Evolutionary conservation across 352 stramenopile species (phyloP).

Genomic region (Saprolegnia diclina): DNA sequence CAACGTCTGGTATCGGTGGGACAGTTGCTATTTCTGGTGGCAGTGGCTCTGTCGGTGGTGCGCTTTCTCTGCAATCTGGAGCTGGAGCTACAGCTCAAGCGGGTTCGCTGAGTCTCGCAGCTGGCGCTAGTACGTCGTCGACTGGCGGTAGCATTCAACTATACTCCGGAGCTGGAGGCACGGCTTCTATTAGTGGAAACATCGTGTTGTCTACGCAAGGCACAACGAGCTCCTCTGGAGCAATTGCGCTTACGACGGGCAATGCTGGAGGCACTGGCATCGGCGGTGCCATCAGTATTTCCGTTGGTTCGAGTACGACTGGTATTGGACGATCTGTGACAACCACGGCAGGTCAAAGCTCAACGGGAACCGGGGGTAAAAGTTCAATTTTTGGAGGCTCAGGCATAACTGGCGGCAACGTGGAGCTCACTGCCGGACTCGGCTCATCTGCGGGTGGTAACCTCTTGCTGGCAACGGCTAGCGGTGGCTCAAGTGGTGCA

Average conservation of each 20-base stretch:
- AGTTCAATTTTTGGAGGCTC: slow-evolving; percentile 28
- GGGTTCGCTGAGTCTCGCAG: slow-evolving; percentile 10
- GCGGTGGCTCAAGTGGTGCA: slow-evolving; percentile 14
- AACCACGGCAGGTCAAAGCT: slow-evolving; percentile 32
- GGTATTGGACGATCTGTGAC: slow-evolving; percentile 26
- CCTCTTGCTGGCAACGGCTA: slow-evolving; percentile 9
- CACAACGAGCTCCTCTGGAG: slow-evolving; percentile 7
- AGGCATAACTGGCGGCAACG: slow-evolving; percentile 35
- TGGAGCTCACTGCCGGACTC: slow-evolving; percentile 37
- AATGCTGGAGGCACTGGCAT: slow-evolving; percentile 30
- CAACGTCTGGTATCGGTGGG: slow-evolving; percentile 23
- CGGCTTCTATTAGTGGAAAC: background rate
- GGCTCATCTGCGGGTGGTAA: slow-evolving; percentile 17
- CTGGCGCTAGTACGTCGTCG: slow-evolving; percentile 12
- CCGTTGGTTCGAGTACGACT: slow-evolving; percentile 20
- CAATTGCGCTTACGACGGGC: slow-evolving; percentile 21
- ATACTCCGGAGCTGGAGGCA: slow-evolving; percentile 1
- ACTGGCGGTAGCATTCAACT: slow-evolving; percentile 22
- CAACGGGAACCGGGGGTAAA: slow-evolving; percentile 31
- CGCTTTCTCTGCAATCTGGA: slow-evolving; percentile 5
- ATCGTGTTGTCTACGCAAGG: slow-evolving; percentile 17
- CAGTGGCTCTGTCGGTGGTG: slow-evolving; percentile 14
- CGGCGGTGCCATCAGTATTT: slow-evolving; percentile 26
- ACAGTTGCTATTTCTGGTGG: slow-evolving; percentile 9
- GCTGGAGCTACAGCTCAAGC: slow-evolving; percentile 29